Conservation (phyloP, 805 yeast genomes). For the Pichia eremophila region DNA sequence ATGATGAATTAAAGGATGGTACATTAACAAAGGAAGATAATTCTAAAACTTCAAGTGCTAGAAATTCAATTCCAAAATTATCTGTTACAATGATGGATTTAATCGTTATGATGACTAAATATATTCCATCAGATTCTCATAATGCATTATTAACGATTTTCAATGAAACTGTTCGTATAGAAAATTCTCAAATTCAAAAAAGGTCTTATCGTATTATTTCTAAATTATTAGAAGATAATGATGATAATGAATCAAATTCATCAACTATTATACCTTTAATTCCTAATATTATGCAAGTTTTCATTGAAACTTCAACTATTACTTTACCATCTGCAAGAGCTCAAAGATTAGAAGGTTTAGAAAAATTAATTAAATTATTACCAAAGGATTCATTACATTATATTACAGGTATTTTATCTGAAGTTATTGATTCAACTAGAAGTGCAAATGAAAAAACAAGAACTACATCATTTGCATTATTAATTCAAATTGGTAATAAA, state of each 20-base stretch:
- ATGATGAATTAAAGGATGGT: constrained; percentile 36
- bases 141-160: constrained; percentile 72
- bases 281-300: constrained; percentile 47
- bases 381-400: constrained; percentile 63
- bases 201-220: constrained; percentile 77
- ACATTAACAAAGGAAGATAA: constrained; percentile 22
- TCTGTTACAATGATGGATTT: constrained; percentile 88
- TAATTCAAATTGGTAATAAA: constrained; percentile 71
- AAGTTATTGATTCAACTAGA: constrained; percentile 82
- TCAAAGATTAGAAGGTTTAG: constrained; percentile 63
- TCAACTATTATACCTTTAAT: constrained; percentile 39
- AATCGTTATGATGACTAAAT: constrained; percentile 77
- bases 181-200: constrained; percentile 70
- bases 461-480: constrained; percentile 62
- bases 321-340: constrained; percentile 73
- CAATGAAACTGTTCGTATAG: constrained; percentile 49
- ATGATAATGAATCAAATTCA: constrained; percentile 29
- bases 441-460: constrained; percentile 90
- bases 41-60: constrained; percentile 23
- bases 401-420: constrained; percentile 76
- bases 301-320: constrained; percentile 46
- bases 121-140: constrained; percentile 63
- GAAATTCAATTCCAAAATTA: constrained; percentile 37
- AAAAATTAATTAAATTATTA: constrained; percentile 47
- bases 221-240: constrained; percentile 58